Conservation (phyloP, 2,329 filamentous ascomycete species). For the Botrytis sinoallii region DNA sequence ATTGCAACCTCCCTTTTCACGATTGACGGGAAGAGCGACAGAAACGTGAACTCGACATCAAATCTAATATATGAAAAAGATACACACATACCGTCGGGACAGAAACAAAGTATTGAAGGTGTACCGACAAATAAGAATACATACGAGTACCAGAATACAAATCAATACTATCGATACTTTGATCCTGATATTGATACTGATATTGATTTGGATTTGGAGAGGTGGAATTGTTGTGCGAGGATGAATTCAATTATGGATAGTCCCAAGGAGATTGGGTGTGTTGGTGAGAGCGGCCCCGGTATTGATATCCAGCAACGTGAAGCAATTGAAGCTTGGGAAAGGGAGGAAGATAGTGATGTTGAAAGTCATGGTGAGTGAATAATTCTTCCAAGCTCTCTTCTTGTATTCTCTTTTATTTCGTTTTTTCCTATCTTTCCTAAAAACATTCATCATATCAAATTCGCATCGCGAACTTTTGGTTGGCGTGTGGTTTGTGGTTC, state of each 20-base stretch:
- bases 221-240: conserved; percentile 20
- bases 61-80: not conserved
- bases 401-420: not conserved
- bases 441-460: not conserved
- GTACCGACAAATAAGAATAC: not conserved
- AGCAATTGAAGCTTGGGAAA: conserved; percentile 5
- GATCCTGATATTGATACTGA: not conserved
- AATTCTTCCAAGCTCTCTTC: no score
- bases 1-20: not conserved
- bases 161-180: not conserved
- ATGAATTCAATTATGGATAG: conserved; percentile 6
- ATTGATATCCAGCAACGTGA: not conserved
- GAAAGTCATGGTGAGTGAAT: conserved; percentile 14
- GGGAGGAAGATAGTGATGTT: not conserved
- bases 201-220: not conserved
- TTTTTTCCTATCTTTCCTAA: no score
- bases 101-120: not conserved
- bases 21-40: not conserved
- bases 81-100: not conserved
- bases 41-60: not conserved
- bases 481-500: not conserved
- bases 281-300: not conserved
- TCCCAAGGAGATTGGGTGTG: no score
- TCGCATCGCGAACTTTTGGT: not conserved
- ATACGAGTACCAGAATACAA: not conserved